Conservation (phyloP, 306 rosid species). For the Gillenia trifoliata region DNA sequence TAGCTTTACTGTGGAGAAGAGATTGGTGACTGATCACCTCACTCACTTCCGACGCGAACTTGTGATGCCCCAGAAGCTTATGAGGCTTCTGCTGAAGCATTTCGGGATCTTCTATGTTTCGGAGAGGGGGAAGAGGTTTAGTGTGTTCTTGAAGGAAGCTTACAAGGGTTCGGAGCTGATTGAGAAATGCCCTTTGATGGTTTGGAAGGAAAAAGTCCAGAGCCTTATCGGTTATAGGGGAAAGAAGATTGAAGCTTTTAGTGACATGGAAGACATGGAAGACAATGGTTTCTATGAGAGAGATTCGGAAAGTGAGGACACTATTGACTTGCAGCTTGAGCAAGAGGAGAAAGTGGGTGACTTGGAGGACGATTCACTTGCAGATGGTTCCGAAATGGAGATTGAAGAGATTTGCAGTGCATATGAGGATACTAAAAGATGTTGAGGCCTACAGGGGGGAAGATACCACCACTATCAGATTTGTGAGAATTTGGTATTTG, state of each 20-base stretch:
- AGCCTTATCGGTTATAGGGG: conserved; percentile 54
- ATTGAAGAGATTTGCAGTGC: conserved; percentile 39
- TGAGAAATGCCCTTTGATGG: conserved; percentile 67
- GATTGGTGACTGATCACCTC: conserved; percentile 81
- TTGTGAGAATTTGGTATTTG: neutral
- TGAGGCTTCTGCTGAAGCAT: conserved; percentile 86
- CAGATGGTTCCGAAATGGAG: conserved; percentile 51
- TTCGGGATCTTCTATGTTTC: conserved; percentile 83
- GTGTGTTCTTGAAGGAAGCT: conserved; percentile 73
- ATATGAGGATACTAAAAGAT: conserved; percentile 21
- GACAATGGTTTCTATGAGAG: conserved; percentile 25
- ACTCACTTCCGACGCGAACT: conserved; percentile 83
- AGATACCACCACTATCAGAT: neutral
- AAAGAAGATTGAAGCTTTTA: conserved; percentile 47
- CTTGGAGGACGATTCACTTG: conserved; percentile 27
- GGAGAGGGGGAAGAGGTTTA: conserved; percentile 90
- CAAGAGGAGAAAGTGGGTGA: conserved; percentile 28
- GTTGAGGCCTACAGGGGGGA: neutral
- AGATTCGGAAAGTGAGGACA: conserved; percentile 38
- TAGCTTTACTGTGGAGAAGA: conserved; percentile 77
- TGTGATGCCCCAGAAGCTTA: conserved; percentile 88
- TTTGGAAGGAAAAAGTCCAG: conserved; percentile 71
- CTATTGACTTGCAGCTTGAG: conserved; percentile 30
- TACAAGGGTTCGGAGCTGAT: conserved; percentile 67
- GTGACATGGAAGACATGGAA: conserved; percentile 59